Conservation (phyloP, 495 filamentous ascomycete species). For the Trichoderma erinaceum region DNA sequence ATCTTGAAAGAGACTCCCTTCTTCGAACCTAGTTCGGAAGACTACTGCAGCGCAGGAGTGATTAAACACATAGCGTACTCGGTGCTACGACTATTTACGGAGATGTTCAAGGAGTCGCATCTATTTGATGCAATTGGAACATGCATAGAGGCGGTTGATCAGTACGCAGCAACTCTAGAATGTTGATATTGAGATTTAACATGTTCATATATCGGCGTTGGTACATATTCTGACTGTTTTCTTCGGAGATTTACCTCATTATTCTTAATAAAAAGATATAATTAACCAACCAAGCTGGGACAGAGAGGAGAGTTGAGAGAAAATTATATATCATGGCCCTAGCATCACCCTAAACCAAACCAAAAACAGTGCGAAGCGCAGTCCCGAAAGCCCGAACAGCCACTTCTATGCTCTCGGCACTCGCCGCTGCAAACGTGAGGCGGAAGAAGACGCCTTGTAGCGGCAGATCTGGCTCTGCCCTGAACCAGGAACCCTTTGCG, state of each 20-base stretch:
- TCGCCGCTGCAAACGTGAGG: constrained; percentile 82
- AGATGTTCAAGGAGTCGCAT: constrained; percentile 1
- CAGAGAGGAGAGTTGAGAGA: too few relatives aligned
- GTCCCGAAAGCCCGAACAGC: constrained; percentile 71
- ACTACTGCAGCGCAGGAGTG: background rate
- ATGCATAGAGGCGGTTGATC: constrained; percentile 1
- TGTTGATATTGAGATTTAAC: background rate
- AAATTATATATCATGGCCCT: too few relatives aligned
- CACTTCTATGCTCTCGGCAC: constrained; percentile 65
- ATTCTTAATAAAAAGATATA: too few relatives aligned
- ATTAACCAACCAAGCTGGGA: too few relatives aligned
- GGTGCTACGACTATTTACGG: background rate
- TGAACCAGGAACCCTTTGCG: constrained; percentile 84
- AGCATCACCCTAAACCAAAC: background rate
- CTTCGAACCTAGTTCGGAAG: background rate
- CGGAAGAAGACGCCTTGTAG: constrained; percentile 70
- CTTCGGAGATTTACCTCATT: too few relatives aligned
- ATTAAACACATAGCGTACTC: background rate
- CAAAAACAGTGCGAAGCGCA: constrained; percentile 40
- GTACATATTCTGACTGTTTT: too few relatives aligned
- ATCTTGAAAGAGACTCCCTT: background rate
- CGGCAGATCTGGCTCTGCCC: constrained; percentile 46
- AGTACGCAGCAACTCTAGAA: background rate
- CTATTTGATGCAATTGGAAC: constrained; percentile 4
- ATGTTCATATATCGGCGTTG: too few relatives aligned